phyloP scores from a whole-genome alignment of 495 filamentous ascomycete species.

The Penicillium lagena region DNA sequence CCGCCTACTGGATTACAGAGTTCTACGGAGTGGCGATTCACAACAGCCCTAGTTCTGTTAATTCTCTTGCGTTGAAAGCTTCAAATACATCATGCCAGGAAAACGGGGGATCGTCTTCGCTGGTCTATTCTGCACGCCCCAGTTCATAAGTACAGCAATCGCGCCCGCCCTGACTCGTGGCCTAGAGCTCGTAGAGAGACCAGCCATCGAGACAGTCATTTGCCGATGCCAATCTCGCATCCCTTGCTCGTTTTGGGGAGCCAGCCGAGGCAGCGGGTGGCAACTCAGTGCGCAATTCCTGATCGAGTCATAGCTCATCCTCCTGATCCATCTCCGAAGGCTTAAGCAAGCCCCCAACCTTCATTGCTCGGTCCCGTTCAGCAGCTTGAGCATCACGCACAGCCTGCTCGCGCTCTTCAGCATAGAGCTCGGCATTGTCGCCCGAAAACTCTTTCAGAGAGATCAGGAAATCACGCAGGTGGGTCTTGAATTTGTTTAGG shows the following conservation, averaged over 20 bases:
- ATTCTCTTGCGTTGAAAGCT: no score
- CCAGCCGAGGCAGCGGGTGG: constrained; percentile 10
- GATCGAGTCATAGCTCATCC: constrained; percentile 83
- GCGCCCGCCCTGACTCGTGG: no score
- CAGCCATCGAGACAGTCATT: constrained; percentile 34
- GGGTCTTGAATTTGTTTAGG: constrained; percentile 83
- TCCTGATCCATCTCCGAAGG: constrained; percentile 87
- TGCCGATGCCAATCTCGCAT: constrained; percentile 1
- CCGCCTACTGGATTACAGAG: background rate
- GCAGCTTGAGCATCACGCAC: constrained; percentile 70
- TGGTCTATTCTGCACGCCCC: constrained; percentile 1
- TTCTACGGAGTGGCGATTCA: background rate
- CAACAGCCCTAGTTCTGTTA: no score
- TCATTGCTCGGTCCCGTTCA: constrained; percentile 82
- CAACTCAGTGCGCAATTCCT: constrained; percentile 58
- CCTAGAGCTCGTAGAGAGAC: constrained; percentile 33
- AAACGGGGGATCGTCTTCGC: no score
- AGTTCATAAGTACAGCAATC: constrained; percentile 1
- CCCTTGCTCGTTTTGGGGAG: constrained; percentile 2
- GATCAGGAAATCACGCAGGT: constrained; percentile 94
- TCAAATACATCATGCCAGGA: no score
- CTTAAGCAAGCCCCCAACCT: constrained; percentile 86
- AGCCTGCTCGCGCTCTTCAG: constrained; percentile 85
- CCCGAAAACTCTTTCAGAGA: constrained; percentile 90
- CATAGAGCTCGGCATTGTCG: constrained; percentile 82